Base-by-base conservation (phyloP, 208 protist genomes). In the Trypanosoma cruzi region DNA sequence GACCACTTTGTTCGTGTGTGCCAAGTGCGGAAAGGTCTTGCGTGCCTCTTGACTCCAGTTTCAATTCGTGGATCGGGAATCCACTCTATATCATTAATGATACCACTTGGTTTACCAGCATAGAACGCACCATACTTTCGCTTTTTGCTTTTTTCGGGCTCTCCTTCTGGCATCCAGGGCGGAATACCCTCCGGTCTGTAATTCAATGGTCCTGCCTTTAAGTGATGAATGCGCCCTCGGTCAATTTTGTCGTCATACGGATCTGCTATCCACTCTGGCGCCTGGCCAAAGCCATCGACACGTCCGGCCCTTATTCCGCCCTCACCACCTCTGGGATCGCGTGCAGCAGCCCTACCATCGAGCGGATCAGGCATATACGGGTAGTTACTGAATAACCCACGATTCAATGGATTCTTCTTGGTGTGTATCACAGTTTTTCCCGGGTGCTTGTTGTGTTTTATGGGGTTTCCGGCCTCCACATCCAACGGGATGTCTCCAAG, bases 1-100 rank as follows among this genome's bases (percentile, higher is more conserved):
- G 85, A 92, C 81, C 82, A 92, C 76, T 97, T 97, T 54, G 88
- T 92, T 48, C 81, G 71, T 14, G 92, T 97, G 76, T 97, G 87
- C 88, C 89, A 97, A 37, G 89, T 97, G 31, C 86, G 81, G 80
- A 97, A 94, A 14, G 89, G 92, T 31, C 84, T 74, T 22, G 71
- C 57, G 4, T 81, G 56, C 61, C 77, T 80, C 69, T 85, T 85
- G 48, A 97, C 79, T 28, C 64, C 46, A 13, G 64, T 79, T 64
- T 90, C 82, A 65, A 86, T 68, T 52, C 91, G 89, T 58, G 92
- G 92, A 69, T 97, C 89, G 2, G 92, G 92, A 46, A 95, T 90
- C 86, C 87, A 93, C 77, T 93, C 86, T 57, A 79, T 66, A 56
- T 91, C 84, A 29, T 82, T 85, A 49, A 84, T 88, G 70, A 90